phyloP scores from a whole-genome alignment of 306 rosid species.

The Cyamopsis tetragonoloba region DNA sequence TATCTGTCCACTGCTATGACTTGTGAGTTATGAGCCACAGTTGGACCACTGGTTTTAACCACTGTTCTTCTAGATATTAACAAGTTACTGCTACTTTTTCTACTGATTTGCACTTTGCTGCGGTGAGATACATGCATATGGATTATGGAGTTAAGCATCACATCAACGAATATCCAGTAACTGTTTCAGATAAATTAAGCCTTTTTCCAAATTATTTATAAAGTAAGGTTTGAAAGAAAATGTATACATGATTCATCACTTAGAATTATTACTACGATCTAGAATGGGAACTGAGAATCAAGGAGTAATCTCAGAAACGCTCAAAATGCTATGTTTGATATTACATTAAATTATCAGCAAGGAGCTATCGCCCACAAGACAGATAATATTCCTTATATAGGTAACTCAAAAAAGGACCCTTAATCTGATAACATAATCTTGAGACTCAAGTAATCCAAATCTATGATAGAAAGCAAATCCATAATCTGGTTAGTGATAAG shows the following conservation, averaged over 20 bases:
- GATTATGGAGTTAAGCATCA: background rate
- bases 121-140: background rate
- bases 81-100: background rate
- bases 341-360: background rate
- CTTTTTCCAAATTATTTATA: background rate
- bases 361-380: background rate
- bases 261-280: background rate
- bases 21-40: background rate
- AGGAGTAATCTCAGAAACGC: background rate
- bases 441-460: background rate
- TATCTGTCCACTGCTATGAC: constrained; percentile 6
- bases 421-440: background rate
- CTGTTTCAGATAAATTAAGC: background rate
- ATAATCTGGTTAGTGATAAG: background rate
- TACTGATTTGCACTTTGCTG: constrained; percentile 1
- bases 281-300: background rate
- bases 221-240: background rate
- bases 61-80: background rate
- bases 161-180: no score
- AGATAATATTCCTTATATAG: background rate
- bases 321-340: background rate
- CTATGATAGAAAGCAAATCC: background rate
- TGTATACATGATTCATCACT: background rate
- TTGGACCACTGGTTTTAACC: background rate
- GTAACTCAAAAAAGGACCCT: background rate